Base-by-base conservation (phyloP, 768 basidiomycete species). In the Mrakia gelida region DNA sequence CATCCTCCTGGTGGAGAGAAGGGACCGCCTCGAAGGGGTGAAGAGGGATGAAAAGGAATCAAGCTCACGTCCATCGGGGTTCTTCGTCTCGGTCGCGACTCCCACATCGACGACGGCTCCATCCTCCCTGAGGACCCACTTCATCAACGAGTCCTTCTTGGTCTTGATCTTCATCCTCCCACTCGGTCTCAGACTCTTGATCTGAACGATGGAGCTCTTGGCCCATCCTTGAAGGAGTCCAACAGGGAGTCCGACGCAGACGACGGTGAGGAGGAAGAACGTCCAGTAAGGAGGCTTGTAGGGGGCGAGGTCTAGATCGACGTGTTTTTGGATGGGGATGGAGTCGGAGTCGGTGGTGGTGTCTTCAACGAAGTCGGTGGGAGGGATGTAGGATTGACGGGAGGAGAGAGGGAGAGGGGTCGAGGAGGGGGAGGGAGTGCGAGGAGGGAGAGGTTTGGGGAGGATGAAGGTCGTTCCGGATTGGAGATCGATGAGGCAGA, bases 191-290 rank as follows among this genome's bases (percentile, higher is more conserved):
- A 70, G 23, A 18, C 67, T 70, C 67, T 34, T 38, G 41, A 70
- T 70, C 67, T 70, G 34, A 4, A 70, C 67, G 67, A 70, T 70
- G 41, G 67, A 70, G 21, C 9, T 13, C 34, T 41, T 38, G 18
- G 67, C 67, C 67, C 67, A 70, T 1, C 67, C 67, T 38, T 70
- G 67, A 26, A 70, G 34, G 21, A 70, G 67, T 41, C 67, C 67
- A 21, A 70, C 11, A 3, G 67, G 67, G 7, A 70, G 38, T 70
- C 67, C 67, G 8, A 70, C 38, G 32, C 65, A 70, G 5, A 43
- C 67, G 67, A 70, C 67, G 23, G 67, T 70, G 34, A 70, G 67
- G 13, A 34, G 34, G 34, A 70, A 43, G 38, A 70, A 43, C 0
- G 38, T 41, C 8, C 26, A 34, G 67, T 70, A 70, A 10, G 67